Evolutionary conservation across 441 rosid species (phyloP).

Genomic region (Erodium trifolium): DNA sequence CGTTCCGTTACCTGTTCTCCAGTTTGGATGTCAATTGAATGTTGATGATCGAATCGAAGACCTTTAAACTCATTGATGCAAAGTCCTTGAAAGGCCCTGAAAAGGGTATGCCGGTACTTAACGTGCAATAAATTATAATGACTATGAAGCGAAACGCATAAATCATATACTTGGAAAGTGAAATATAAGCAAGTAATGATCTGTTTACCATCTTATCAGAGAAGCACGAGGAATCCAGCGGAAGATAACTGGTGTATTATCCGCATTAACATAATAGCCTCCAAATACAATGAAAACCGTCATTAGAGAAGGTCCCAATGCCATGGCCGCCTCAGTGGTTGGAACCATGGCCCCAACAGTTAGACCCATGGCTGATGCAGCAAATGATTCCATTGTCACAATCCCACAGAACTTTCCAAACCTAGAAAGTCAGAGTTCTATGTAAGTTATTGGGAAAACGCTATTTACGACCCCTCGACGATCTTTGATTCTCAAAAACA

Average conservation of each 20-base stretch:
- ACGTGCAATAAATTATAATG: too few species aligned
- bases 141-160: background rate
- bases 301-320: conserved; percentile 95
- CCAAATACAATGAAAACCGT: conserved; percentile 91
- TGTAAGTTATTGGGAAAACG: background rate
- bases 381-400: conserved; percentile 79
- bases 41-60: conserved; percentile 71
- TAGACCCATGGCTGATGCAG: conserved; percentile 97
- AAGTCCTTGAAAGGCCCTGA: conserved; percentile 97
- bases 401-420: conserved; percentile 91
- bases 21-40: conserved; percentile 68
- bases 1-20: conserved; percentile 77
- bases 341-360: conserved; percentile 98
- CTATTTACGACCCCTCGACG: too few species aligned
- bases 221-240: conserved; percentile 91
- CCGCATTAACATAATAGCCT: conserved; percentile 83
- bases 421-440: conserved; percentile 31
- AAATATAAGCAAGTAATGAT: conserved; percentile 5
- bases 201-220: conserved; percentile 71
- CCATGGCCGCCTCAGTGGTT: conserved; percentile 95
- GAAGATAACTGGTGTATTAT: conserved; percentile 79
- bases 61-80: conserved; percentile 86
- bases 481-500: too few species aligned
- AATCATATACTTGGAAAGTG: conserved; percentile 2
- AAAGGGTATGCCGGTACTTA: conserved; percentile 12